Evolutionary conservation across 2,329 filamentous ascomycete genomes (phyloP), one percentile per base, ranked within the genome.

Genomic region (Ophiocordyceps sinensis): DNA sequence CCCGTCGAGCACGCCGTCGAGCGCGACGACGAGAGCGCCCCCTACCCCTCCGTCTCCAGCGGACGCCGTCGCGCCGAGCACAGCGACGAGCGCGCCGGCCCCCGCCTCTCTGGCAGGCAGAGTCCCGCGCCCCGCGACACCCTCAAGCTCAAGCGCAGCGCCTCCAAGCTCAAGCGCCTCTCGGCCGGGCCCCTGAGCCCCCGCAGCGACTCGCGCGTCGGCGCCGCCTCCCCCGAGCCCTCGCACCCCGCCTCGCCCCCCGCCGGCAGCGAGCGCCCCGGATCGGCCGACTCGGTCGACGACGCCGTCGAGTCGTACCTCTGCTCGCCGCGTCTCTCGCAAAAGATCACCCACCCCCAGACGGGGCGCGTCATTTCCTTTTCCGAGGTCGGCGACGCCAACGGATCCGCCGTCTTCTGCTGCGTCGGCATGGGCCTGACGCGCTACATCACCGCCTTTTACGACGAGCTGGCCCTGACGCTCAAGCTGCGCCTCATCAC

Each of bases 351-450:
- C 19, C 85, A 95, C 59, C 86, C 87, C 1, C 80, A 85, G 44
- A 93, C 85, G 0, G 87, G 88, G 1, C 78, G 91, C 14, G 71
- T 82, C 3, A 95, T 98, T 49, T 93, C 87, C 1, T 98, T 95
- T 55, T 96, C 89, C 0, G 91, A 98, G 59, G 91, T 98, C 3
- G 91, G 91, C 13, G 88, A 96, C 57, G 79, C 88, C 0, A 77
- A 89, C 36, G 91, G 91, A 2, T 89, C 82, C 49, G 89, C 87
- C 3, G 85, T 98, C 2, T 88, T 98, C 51, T 93, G 91, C 57
- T 98, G 91, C 53, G 87, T 98, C 3, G 91, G 91, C 17, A 98
- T 98, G 91, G 91, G 91, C 0, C 63, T 98, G 52, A 98, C 91
- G 11, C 77, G 91, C 60, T 98, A 91, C 57, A 84, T 98, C 44